Evolutionary conservation across 768 basidiomycete species (phyloP).

Genomic region (Boletales sp.): DNA sequence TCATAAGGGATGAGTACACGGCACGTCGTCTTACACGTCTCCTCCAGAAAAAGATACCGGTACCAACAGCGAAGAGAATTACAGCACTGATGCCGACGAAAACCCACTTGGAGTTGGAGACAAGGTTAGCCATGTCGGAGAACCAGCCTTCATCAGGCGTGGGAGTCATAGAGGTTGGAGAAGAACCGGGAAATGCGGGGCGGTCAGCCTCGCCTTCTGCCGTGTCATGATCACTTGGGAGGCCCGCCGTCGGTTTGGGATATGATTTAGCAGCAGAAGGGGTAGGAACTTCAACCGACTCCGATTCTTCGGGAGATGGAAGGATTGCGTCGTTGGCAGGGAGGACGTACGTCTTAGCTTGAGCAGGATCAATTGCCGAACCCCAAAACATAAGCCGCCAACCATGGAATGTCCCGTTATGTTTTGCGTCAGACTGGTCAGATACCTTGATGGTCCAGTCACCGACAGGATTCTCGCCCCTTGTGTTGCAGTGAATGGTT

Average conservation of each 20-base stretch:
- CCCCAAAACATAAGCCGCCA: slow-evolving; percentile 97
- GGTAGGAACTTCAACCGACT: slow-evolving; percentile 36
- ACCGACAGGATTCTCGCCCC: slow-evolving; percentile 91
- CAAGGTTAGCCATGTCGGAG: slow-evolving; percentile 67
- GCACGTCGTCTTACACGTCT: slow-evolving; percentile 43
- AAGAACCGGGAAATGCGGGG: slow-evolving; percentile 57
- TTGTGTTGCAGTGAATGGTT: slow-evolving; percentile 31
- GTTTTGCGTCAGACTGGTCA: slow-evolving; percentile 62
- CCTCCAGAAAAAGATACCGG: slow-evolving; percentile 77
- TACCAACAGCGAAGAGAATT: slow-evolving; percentile 64
- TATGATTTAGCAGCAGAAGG: slow-evolving; percentile 55
- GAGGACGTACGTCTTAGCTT: slow-evolving; percentile 60
- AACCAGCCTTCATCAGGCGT: slow-evolving; percentile 85
- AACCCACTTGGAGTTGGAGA: slow-evolving; percentile 83
- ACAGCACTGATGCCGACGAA: slow-evolving; percentile 83
- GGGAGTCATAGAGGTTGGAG: slow-evolving; percentile 40
- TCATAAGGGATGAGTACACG: slow-evolving; percentile 58
- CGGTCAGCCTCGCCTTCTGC: slow-evolving; percentile 77
- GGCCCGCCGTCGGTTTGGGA: slow-evolving; percentile 80
- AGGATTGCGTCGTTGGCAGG: slow-evolving; percentile 49
- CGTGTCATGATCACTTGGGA: slow-evolving; percentile 82
- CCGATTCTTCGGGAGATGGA: slow-evolving; percentile 43
- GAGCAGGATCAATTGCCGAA: slow-evolving; percentile 67
- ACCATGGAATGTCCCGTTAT: slow-evolving; percentile 71
- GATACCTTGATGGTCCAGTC: slow-evolving; percentile 86